Evolutionary conservation across 2,329 filamentous ascomycete species (phyloP), one percentile per base, ranked within the genome.

Genomic region (Elsinoe perseae): DNA sequence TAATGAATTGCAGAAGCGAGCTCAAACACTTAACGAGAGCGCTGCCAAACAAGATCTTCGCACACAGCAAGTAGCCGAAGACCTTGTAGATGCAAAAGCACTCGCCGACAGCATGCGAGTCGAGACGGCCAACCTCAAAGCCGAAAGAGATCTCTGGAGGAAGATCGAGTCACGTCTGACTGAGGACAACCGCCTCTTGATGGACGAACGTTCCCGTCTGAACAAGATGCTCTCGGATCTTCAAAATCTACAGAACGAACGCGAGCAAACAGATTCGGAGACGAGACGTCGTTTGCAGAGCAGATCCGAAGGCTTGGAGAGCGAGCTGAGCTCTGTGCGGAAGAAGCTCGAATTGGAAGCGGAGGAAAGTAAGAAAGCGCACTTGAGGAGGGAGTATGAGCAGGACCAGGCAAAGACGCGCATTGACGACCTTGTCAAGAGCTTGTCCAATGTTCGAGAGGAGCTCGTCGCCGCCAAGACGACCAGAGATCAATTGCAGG

Each of bases 111-210:
- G 89, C 65, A 81, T 96, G 70, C 86, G 90, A 54, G 90, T 89
- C 61, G 93, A 98, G 68, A 89, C 85, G 55, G 85, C 90, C 14
- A 96, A 97, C 66, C 80, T 96, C 30, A 95, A 95, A 70, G 91
- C 92, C 0, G 92, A 97, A 71, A 95, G 95, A 73, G 87, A 89
- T 34, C 78, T 98, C 8, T 95, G 88, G 87, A 95, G 93, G 74
- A 89, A 86, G 56, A 95, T 96, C 30, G 91, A 97, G 68, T 85
- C 87, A 61, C 84, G 95, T 54, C 77, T 97, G 42, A 86, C 82
- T 60, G 89, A 93, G 64, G 91, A 97, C 66, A 95, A 93, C 61
- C 89, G 95, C 66, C 82, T 75, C 18, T 76, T 97, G 10, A 80
- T 87, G 40, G 88, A 95, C 59, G 93, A 98, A 69, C 87, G 90